Evolutionary conservation across 2,329 filamentous ascomycete species (phyloP), one percentile per base, ranked within the genome.

Genomic region (Ophiostoma novo-ulmi): DNA sequence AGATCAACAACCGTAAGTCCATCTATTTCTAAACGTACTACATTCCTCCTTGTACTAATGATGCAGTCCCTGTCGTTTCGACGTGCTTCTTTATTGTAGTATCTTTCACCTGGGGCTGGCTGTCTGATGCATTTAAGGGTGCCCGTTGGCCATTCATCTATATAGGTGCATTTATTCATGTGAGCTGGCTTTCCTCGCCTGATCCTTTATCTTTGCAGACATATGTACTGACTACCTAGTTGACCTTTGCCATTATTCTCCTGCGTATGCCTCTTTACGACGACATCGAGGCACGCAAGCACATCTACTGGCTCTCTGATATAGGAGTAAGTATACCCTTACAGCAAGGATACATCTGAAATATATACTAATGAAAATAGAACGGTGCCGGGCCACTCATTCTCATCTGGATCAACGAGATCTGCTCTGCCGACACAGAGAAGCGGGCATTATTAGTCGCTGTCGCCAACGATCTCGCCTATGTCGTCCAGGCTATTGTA

Each of bases 81-180:
- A 78, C 75, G 0, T 79, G 75, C 35, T 75, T 81, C 5, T 80
- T 80, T 55, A 78, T 81, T 35, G 76, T 71, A 1, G 76, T 80
- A 67, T 75, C 77, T 31, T 73, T 81, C 2, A 66, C 74, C 38
- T 80, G 79, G 79, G 80, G 75, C 4, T 80, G 78, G 78, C 74
- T 79, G 1, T 80, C 79, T 0, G 80, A 81, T 58, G 79, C 76
- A 0, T 75, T 74, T 10, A 74, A 72, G 0, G 80, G 79, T 0
- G 71, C 75, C 5, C 78, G 80, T 8, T 81, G 77, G 77, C 80
- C 80, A 3, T 81, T 81, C 70, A 79, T 81, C 35, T 77, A 80
- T 22, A 61, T 73, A 0, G 80, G 80, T 5, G 80, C 80, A 10
- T 71, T 78, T 11, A 76, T 79, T 35, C 78, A 75, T 77, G 70